Evolutionary conservation across 257 asterid species (phyloP), one percentile per base, ranked within the genome.

Genomic region (Cinchona pubescens): DNA sequence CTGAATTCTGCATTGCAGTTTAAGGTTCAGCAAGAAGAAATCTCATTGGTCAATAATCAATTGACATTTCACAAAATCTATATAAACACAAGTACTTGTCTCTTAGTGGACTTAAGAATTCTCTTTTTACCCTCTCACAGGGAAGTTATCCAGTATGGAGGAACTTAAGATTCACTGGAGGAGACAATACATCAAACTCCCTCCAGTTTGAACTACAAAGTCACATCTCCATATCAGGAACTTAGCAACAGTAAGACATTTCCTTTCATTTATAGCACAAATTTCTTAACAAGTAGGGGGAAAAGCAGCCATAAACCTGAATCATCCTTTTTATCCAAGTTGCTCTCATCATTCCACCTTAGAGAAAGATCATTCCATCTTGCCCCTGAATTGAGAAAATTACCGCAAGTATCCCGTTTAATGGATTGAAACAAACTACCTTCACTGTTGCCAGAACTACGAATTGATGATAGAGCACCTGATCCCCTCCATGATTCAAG

Each of bases 1-100:
- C 56, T 16, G 42, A 11, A 25, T 38, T 75, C 91, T 87, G 87
- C 84, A 81, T 67, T 72, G 55, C 62, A 72, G 16, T 68, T 27
- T 60, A 58, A 84, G 32, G 10, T 21, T 73, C 38, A 48, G 46
- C 79, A 25, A 38, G n/a, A 60, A 48, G 55, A 48, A 13, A n/a
- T 48, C 2, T 13, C 18, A 48, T 48, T 15, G n/a, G n/a, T 6
- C 0, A 4, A 48, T 16, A 14, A 19, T 14, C 55, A 13, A 16
- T 48, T 48, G 4, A 48, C 21, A 10, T 19, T 46, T 46, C 15
- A 46, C 2, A 13, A 48, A 13, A 48, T 16, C n/a, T n/a, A n/a
- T n/a, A n/a, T n/a, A 48, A 48, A 48, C 19, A 48, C 55, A 14
- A 48, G 19, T 15, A n/a, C n/a, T n/a, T n/a, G n/a, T n/a, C n/a